Evolutionary conservation across 2,329 filamentous ascomycete genomes (phyloP), one percentile per base, ranked within the genome.

Genomic region (Zasmidium citrigriseum): DNA sequence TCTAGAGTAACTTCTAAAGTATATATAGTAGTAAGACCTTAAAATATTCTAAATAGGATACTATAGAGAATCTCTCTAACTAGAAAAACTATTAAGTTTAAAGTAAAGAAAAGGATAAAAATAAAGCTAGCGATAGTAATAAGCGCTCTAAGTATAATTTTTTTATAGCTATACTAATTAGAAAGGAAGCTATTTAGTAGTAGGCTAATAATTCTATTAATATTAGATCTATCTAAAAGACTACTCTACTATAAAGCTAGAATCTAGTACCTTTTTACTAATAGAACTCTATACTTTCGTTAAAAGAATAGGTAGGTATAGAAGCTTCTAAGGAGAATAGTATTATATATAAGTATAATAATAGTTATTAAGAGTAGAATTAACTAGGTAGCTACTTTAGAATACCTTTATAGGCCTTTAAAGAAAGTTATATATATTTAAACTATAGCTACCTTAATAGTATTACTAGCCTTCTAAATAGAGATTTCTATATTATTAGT

Each of bases 161-260:
- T 67, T 22, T 64, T 62, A 34, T 67, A 70, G 4, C 71, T 70
- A 27, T 62, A 68, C 4, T 60, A 54, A 72, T 90, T 86, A 16
- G 86, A 85, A 50, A 88, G 73, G 71, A 80, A 86, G 46, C 87
- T 88, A 68, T 88, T 89, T 70, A 89, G 77, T 64, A 88, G 75
- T 48, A 89, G 78, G n/a, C 88, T 88, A 56, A 89, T 80, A 54
- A 90, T 86, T 68, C 87, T 71, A 55, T 66, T 66, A 3, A 65
- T 55, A 55, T 82, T 79, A 51, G 82, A 82, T 24, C 82, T 85
- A 57, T 84, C 84, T 4, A 77, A 80, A 2, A 87, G 67, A 0
- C 78, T 83, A 0, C 80, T 79, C 67, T 86, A 83, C 84, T 84
- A 87, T 0, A 78, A 75, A 0, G 82, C 79, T 1, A 81, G 77